phyloP scores from a whole-genome alignment of 2,329 filamentous ascomycete species.

The Colletotrichum sp. region DNA sequence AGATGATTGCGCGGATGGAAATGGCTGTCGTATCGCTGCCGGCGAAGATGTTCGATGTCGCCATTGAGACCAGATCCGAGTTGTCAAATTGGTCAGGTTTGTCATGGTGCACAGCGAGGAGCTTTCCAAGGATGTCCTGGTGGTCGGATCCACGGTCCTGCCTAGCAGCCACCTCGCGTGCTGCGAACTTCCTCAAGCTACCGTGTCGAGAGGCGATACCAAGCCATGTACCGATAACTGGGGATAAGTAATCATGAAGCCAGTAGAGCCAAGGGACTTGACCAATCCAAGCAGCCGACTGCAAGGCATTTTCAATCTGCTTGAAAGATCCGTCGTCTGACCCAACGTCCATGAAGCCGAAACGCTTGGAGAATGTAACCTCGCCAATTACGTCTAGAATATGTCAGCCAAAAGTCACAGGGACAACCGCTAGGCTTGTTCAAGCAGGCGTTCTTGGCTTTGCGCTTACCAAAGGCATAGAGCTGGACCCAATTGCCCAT shows the following conservation, averaged over 20 bases:
- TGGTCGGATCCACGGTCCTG: conserved; percentile 2
- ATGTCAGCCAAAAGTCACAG: background rate
- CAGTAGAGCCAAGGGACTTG: conserved; percentile 9
- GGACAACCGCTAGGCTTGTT: background rate
- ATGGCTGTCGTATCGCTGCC: conserved; percentile 12
- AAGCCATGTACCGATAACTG: background rate
- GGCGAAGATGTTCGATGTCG: background rate
- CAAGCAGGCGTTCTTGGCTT: background rate
- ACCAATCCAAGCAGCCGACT: conserved; percentile 2
- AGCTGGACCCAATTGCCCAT: conserved; percentile 10
- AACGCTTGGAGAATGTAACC: conserved; percentile 3
- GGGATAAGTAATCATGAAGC: background rate
- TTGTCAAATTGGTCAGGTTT: background rate
- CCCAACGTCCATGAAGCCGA: conserved; percentile 5
- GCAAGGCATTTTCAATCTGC: background rate
- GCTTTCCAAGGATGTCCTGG: background rate
- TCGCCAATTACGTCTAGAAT: background rate
- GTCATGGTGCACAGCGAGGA: background rate
- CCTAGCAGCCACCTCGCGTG: background rate
- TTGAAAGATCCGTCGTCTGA: conserved; percentile 2
- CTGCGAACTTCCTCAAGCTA: background rate
- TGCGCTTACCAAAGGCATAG: conserved; percentile 1
- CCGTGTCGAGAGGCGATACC: background rate
- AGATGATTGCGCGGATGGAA: background rate
- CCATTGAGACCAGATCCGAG: background rate